Evolutionary conservation across 129 eudicot species (phyloP).

Genomic region (Lactuca sativa): DNA sequence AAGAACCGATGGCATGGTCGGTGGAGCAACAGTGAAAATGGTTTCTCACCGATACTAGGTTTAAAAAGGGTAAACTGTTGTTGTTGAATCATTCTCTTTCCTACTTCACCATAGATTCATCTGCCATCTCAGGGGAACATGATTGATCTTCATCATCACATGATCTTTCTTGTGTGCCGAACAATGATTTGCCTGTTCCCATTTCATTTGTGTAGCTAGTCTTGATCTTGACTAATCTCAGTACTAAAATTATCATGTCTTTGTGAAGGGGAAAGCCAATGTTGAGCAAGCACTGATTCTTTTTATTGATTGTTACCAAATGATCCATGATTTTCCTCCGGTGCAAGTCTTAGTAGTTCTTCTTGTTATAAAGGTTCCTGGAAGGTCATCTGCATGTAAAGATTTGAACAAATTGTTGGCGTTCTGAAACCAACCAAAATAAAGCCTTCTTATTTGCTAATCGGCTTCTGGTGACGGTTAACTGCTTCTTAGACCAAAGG

Average conservation of each 20-base stretch:
- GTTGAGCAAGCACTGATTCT: conserved; percentile 45
- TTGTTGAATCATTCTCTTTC: conserved; percentile 62
- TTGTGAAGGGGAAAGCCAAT: conserved; percentile 46
- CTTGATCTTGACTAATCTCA: conserved; percentile 32
- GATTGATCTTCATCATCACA: conserved; percentile 19
- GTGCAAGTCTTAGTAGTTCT: conserved; percentile 48
- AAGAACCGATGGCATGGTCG: too few species aligned
- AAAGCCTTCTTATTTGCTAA: not conserved
- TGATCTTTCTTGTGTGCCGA: conserved; percentile 22
- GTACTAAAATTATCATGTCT: conserved; percentile 34
- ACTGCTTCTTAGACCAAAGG: too few species aligned
- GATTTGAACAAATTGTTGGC: not conserved
- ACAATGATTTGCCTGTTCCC: conserved; percentile 9
- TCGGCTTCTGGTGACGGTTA: too few species aligned
- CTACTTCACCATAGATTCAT: conserved; percentile 71
- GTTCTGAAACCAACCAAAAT: not conserved
- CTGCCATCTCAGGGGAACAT: conserved; percentile 57
- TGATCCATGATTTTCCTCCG: conserved; percentile 37
- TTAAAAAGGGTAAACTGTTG: too few species aligned
- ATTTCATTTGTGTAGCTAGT: conserved; percentile 1
- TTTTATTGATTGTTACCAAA: conserved; percentile 26
- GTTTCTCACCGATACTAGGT: too few species aligned
- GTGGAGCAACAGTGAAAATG: too few species aligned
- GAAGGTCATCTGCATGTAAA: conserved; percentile 31
- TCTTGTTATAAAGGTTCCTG: conserved; percentile 65